Evolutionary conservation across 495 filamentous ascomycete genomes (phyloP).

Genomic region (Physcia stellaris): DNA sequence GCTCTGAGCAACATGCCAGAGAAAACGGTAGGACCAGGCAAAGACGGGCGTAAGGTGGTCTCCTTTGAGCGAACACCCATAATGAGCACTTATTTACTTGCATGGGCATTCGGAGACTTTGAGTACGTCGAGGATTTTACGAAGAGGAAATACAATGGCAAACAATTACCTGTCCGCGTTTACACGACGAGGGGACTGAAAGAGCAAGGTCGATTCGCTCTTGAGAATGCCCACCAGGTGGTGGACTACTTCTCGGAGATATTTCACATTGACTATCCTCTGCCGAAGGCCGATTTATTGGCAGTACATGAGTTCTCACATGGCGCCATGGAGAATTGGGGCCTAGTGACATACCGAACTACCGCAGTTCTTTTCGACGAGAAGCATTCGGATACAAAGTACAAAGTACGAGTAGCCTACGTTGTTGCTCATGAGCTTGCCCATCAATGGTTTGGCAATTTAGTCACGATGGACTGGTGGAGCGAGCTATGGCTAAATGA

Average conservation of each 20-base stretch:
- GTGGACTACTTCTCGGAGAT: slow-evolving; percentile 93
- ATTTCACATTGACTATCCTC: slow-evolving; percentile 87
- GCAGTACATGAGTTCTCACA: slow-evolving; percentile 91
- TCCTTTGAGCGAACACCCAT: slow-evolving; percentile 74
- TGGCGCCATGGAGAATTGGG: slow-evolving; percentile 81
- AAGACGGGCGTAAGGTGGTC: slow-evolving; percentile 59
- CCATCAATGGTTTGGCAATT: slow-evolving; percentile 97
- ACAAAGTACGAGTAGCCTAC: slow-evolving; percentile 84
- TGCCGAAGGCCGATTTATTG: slow-evolving; percentile 88
- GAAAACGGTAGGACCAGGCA: slow-evolving; percentile 46
- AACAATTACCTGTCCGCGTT: slow-evolving; percentile 80
- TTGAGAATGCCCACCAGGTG: slow-evolving; percentile 74
- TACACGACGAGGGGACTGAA: slow-evolving; percentile 88
- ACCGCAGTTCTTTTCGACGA: slow-evolving; percentile 89
- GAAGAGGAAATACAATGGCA: slow-evolving; percentile 73
- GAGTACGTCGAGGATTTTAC: slow-evolving; percentile 90
- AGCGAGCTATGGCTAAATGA: slow-evolving; percentile 95
- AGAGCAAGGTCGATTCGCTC: slow-evolving; percentile 72
- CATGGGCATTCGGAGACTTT: slow-evolving; percentile 95
- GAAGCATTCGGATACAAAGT: slow-evolving; percentile 71
- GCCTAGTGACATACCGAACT: slow-evolving; percentile 87
- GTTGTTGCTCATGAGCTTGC: slow-evolving; percentile 88
- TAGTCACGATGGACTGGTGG: slow-evolving; percentile 77
- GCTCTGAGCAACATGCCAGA: slow-evolving; percentile 92
- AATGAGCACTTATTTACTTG: slow-evolving; percentile 92